Percentiles rank a stretch among this genome's conserved stretches.
These are phyloP conservation scores for Biancaea sappan DNA, from an alignment of 306 rosid species.

Conservation along the genomic window DNA sequence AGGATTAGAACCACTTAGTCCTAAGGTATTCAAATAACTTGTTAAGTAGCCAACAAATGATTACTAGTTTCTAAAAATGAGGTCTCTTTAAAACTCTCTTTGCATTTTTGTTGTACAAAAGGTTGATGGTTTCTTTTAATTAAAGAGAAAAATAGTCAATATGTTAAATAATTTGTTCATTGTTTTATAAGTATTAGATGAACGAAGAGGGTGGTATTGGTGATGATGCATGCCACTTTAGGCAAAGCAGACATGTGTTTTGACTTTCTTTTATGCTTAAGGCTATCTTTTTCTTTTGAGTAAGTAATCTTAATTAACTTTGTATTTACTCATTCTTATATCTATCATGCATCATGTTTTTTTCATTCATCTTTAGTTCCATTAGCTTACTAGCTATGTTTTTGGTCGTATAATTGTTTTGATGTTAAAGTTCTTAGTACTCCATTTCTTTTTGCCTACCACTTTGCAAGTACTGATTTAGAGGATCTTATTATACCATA, in stretches of 20 bases:
- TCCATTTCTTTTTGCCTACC: neutral
- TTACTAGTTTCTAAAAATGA: slow-evolving; percentile 2
- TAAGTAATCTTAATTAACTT: neutral
- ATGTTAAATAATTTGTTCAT: neutral
- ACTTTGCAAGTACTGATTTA: neutral
- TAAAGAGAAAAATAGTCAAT: slow-evolving; percentile 9
- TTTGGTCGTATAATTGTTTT: neutral
- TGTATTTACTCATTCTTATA: neutral
- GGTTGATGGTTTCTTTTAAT: slow-evolving; percentile 12
- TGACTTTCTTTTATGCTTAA: neutral
- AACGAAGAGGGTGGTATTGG: neutral
- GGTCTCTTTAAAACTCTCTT: neutral
- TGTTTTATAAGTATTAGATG: neutral
- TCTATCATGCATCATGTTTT: neutral
- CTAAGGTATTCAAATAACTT: slow-evolving; percentile 53
- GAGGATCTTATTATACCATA: slow-evolving; percentile 1
- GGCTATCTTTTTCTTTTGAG: neutral
- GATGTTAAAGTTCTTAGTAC: no score
- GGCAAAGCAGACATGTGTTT: neutral
- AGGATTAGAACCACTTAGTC: slow-evolving; percentile 72
- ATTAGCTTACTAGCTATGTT: neutral
- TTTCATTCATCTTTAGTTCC: neutral
- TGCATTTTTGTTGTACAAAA: neutral
- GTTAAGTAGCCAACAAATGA: slow-evolving; percentile 19
- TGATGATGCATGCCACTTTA: slow-evolving; percentile 9